These are phyloP conservation scores for Noccaea caerulescens DNA, from an alignment of 345 rosid species.

Conservation along the genomic window DNA sequence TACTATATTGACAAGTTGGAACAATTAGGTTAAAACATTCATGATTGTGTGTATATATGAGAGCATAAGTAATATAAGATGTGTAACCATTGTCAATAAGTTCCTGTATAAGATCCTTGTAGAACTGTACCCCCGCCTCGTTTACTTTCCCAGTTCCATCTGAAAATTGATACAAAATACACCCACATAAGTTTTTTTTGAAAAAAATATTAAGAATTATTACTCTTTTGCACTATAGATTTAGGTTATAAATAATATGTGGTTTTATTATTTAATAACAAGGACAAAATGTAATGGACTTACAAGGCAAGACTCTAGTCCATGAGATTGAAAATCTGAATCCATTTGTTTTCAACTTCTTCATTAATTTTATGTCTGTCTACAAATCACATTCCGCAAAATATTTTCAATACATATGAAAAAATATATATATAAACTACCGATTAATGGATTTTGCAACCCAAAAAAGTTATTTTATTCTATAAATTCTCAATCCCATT, in stretches of 20 bases:
- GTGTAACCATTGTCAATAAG: slow-evolving; percentile 45
- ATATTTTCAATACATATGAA: background rate
- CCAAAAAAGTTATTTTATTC: background rate
- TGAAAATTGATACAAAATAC: slow-evolving; percentile 6
- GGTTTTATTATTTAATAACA: background rate
- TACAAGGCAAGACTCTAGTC: slow-evolving; percentile 45
- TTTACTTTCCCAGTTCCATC: slow-evolving; percentile 48
- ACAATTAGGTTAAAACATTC: background rate
- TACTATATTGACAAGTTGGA: background rate
- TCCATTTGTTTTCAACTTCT: slow-evolving; percentile 38
- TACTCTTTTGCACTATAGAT: slow-evolving; percentile 1
- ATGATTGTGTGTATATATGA: background rate
- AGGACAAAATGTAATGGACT: slow-evolving; percentile 25
- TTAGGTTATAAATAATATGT: background rate
- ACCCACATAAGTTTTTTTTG: background rate
- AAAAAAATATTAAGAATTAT: background rate
- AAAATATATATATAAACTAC: background rate
- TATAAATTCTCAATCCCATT: background rate
- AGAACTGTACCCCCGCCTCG: slow-evolving; percentile 45
- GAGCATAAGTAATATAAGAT: slow-evolving; percentile 5
- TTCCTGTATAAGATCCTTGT: slow-evolving; percentile 48
- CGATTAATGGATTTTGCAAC: background rate
- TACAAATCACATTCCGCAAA: slow-evolving; percentile 9
- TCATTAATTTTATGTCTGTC: slow-evolving; percentile 42
- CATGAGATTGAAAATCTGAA: slow-evolving; percentile 47